phyloP scores from a whole-genome alignment of 441 rosid species.

The Arabidopsis hybrid region DNA sequence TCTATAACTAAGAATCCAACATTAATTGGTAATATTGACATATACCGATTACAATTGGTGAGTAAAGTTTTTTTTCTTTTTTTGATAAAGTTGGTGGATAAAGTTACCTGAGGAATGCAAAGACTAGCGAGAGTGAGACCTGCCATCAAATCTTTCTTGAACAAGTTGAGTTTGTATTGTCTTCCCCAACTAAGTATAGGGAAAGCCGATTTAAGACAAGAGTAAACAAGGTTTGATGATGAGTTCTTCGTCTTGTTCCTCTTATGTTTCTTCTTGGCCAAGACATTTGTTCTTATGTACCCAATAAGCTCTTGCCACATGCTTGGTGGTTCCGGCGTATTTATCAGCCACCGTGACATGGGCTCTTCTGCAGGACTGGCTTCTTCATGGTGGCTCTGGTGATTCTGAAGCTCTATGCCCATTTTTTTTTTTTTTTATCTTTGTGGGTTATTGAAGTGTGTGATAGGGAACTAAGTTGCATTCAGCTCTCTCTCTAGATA shows the following conservation, averaged over 20 bases:
- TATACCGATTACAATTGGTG: background rate
- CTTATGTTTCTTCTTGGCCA: conserved; percentile 31
- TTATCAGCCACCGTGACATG: conserved; percentile 53
- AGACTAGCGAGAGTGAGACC: conserved; percentile 95
- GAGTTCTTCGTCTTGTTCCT: conserved; percentile 34
- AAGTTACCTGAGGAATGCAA: conserved; percentile 84
- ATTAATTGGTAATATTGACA: background rate
- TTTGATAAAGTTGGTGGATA: background rate
- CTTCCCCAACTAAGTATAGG: conserved; percentile 78
- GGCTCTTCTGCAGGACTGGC: conserved; percentile 41
- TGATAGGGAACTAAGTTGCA: conserved; percentile 15
- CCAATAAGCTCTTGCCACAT: conserved; percentile 52
- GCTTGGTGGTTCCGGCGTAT: conserved; percentile 75
- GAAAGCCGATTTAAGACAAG: conserved; percentile 54
- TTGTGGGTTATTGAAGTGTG: conserved; percentile 27
- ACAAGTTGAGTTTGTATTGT: conserved; percentile 55
- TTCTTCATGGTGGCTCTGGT: conserved; percentile 28
- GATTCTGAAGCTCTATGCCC: conserved; percentile 42
- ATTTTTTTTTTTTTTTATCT: conserved; percentile 22
- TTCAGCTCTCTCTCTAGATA: background rate
- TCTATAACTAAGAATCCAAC: conserved; percentile 48
- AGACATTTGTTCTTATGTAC: conserved; percentile 46
- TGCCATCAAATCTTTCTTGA: conserved; percentile 78
- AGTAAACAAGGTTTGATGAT: conserved; percentile 41
- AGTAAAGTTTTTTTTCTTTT: background rate